Conservation (phyloP, 2,329 filamentous ascomycete genomes). For the Ophiosphaerella korrae region DNA sequence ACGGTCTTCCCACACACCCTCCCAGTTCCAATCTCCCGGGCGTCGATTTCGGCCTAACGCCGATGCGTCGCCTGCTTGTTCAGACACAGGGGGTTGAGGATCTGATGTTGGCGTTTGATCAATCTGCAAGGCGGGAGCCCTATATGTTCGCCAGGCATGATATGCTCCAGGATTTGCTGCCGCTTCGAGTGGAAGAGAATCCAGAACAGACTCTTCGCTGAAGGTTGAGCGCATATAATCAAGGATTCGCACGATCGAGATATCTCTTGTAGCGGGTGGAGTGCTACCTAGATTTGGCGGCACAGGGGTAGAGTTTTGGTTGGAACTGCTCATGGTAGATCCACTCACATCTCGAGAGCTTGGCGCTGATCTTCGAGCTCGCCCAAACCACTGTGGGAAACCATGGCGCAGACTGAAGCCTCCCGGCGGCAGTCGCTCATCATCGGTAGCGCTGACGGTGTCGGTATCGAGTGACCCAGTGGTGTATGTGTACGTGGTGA, state of each 20-base stretch:
- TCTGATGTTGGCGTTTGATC: slow-evolving; percentile 29
- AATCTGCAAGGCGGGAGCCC: slow-evolving; percentile 49
- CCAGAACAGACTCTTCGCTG: slow-evolving; percentile 75
- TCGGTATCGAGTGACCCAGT: slow-evolving; percentile 74
- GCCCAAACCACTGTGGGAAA: slow-evolving; percentile 85
- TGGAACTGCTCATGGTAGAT: slow-evolving; percentile 29
- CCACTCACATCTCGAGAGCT: slow-evolving; percentile 43
- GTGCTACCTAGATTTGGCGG: slow-evolving; percentile 12
- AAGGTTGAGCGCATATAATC: slow-evolving; percentile 84
- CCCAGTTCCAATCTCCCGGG: slow-evolving; percentile 95
- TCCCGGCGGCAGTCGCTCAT: slow-evolving; percentile 82
- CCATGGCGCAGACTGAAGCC: slow-evolving; percentile 90
- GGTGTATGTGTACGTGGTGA: slow-evolving; percentile 94
- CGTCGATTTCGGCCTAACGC: slow-evolving; percentile 58
- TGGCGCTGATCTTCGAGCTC: slow-evolving; percentile 34
- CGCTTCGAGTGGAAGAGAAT: slow-evolving; percentile 77
- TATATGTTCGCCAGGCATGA: slow-evolving; percentile 87
- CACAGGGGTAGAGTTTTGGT: slow-evolving; percentile 22
- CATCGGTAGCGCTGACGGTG: slow-evolving; percentile 81
- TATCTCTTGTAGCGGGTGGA: slow-evolving; percentile 9
- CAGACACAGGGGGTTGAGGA: slow-evolving; percentile 26
- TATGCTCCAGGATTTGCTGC: slow-evolving; percentile 91
- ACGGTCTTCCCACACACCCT: slow-evolving; percentile 92
- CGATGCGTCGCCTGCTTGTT: slow-evolving; percentile 20
- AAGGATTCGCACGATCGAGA: slow-evolving; percentile 63